Evolutionary conservation across 2,329 filamentous ascomycete genomes (phyloP).

Genomic region (Fusarium pseudoanthophilum): DNA sequence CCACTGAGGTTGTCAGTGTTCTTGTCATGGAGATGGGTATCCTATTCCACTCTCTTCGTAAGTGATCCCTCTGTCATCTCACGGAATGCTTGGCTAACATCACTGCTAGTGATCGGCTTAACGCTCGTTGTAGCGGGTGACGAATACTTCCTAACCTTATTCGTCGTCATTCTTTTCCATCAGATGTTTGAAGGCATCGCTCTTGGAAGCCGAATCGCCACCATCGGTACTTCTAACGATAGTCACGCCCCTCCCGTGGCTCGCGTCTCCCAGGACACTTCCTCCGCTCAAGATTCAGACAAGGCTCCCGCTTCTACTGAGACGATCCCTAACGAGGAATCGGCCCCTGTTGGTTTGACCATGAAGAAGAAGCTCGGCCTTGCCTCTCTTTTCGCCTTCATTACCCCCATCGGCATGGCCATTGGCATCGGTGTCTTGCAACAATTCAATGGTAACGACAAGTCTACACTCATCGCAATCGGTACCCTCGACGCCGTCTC

Average conservation of each 20-base stretch:
- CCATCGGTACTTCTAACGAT: conserved; percentile 55
- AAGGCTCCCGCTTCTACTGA: conserved; percentile 44
- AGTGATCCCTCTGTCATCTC: conserved; percentile 41
- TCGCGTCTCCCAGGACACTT: conserved; percentile 34
- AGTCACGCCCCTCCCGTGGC: conserved; percentile 32
- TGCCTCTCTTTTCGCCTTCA: conserved; percentile 71
- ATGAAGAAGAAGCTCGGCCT: conserved; percentile 68
- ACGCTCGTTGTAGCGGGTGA: conserved; percentile 71
- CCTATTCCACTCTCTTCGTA: conserved; percentile 78
- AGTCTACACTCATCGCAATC: conserved; percentile 74
- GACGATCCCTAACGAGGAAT: conserved; percentile 26
- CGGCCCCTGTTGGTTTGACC: conserved; percentile 44
- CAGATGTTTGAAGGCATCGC: conserved; percentile 83
- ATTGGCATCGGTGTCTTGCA: conserved; percentile 79
- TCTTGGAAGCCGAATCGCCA: conserved; percentile 76
- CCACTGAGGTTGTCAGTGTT: conserved; percentile 68
- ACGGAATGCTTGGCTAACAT: conserved; percentile 1
- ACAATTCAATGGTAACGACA: conserved; percentile 78
- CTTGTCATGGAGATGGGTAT: conserved; percentile 78
- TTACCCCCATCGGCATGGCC: conserved; percentile 82
- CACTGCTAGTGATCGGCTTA: conserved; percentile 66
- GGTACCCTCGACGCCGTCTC: conserved; percentile 79
- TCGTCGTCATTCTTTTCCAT: conserved; percentile 78
- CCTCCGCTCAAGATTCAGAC: conserved; percentile 37
- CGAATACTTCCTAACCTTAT: conserved; percentile 66